Evolutionary conservation across 192 early-diverging fungal genomes (phyloP).

Genomic region (Podila horticola): DNA sequence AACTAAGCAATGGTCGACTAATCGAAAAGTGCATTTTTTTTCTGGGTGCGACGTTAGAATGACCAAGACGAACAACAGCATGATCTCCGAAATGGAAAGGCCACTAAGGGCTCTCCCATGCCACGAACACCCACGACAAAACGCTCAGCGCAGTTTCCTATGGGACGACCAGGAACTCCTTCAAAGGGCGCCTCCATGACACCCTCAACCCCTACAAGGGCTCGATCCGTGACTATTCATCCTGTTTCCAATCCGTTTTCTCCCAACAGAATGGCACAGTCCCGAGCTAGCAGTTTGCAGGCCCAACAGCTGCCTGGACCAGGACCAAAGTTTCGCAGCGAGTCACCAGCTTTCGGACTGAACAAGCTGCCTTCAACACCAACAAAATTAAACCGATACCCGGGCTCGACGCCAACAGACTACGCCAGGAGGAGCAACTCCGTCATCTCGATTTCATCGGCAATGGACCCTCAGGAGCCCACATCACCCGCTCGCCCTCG

Average conservation of each 20-base stretch:
- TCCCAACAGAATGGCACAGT: background rate
- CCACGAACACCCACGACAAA: constrained; percentile 41
- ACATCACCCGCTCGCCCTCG: constrained; percentile 6
- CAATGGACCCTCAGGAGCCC: constrained; percentile 13
- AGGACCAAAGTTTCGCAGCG: constrained; percentile 3
- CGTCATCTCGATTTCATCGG: constrained; percentile 38
- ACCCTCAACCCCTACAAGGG: constrained; percentile 33
- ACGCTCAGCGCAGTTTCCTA: constrained; percentile 3
- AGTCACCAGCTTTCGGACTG: background rate
- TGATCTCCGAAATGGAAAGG: constrained; percentile 33
- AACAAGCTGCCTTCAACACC: constrained; percentile 6
- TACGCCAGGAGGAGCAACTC: constrained; percentile 25
- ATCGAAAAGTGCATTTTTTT: background rate
- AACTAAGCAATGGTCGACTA: background rate
- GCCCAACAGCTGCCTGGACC: constrained; percentile 12
- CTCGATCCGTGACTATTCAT: constrained; percentile 13
- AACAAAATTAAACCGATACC: background rate
- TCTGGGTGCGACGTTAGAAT: background rate
- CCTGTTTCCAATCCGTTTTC: background rate
- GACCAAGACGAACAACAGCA: background rate
- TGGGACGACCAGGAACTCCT: constrained; percentile 39
- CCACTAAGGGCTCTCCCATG: constrained; percentile 14
- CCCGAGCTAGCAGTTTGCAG: constrained; percentile 16
- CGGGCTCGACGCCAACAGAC: background rate
- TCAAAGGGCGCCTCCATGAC: constrained; percentile 11